Base-by-base conservation (phyloP, 1,139 yeast species). In the Saccharomycopsis hybrid region DNA sequence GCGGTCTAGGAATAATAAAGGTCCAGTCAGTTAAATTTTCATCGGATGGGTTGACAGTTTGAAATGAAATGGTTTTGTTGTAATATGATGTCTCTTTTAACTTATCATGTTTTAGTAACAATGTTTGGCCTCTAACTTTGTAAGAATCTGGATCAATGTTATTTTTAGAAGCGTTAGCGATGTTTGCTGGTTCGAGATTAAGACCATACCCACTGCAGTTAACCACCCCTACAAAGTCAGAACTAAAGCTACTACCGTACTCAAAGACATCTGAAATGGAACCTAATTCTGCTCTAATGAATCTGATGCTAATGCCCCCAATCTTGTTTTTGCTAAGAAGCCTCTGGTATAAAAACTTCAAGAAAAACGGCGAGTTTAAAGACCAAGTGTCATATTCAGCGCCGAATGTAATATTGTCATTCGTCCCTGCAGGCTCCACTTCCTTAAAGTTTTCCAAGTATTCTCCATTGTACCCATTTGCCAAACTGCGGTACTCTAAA, bases 71-170 rank as follows among this genome's bases (percentile, higher is more conserved):
- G 5, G 55, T 52, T 28, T 52, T 52, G 24, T 68, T 54, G 11
- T 65, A 58, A 51, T 72, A 74, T 2, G 65, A 62, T 30, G 60
- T 58, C n/a, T 63, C 58, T 29, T 57, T 39, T 3, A 50, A 24
- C n/a, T 32, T 46, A 24, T 43, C 43, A 18, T 41, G 55, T 28
- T 83, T 79, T 2, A 78, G 25, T 40, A 80, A 63, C 46, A 82
- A 62, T 0, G 87, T 82, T 60, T 84, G 92, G 3, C 92, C 92
- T 49, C 92, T 68, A 29, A 83, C 80, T 0, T 73, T 70, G 59
- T 63, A 79, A 44, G 73, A 65, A 1, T 64, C 55, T 0, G 74
- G 69, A 59, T 82, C 89, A 54, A 66, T 65, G 0, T 77, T 76
- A 1, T 18, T 11, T n/a, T n/a, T n/a, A 2, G 43, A 7, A n/a